Base-by-base conservation (phyloP, 352 stramenopile genomes). In the Saprolegnia diclina region DNA sequence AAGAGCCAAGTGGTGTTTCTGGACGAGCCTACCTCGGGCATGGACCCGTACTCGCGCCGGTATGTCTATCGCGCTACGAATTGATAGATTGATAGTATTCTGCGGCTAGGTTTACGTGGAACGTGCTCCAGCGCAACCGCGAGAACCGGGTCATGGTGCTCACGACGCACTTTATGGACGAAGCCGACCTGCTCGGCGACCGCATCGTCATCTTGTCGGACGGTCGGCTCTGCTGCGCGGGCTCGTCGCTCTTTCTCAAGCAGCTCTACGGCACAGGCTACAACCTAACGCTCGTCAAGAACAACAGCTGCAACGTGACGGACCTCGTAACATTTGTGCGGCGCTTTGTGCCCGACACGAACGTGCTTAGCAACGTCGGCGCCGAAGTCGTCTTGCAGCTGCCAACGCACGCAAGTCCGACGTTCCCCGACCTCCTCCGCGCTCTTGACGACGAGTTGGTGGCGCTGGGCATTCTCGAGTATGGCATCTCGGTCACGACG, bases 401-500 rank as follows among this genome's bases (percentile, higher is more conserved):
- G 1, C 96, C 96, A 0, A 77, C 92, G n/a, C 81, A 81, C 14
- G 80, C 89, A 14, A 80, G 80, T 0, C 63, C 73, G 5, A 55
- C 65, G n/a, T 99, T 99, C 73, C 73, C 87, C n/a, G 69, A 53
- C 0, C 91, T 99, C 76, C 92, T 99, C 66, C 73, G 91, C 64
- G 76, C 83, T 5, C 73, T 99, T 10, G 83, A 91, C 38, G 48
- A 61, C 5, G 53, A 79, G 40, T 71, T 86, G 61, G 64, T 72
- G 1, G 61, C 71, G 9, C 64, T 96, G 19, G 71, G 72, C 5
- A 83, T 99, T 63, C 56, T 86, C 0, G 88, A 90, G 44, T 99
- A 99, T 76, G 97, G 97, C 40, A 85, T 99, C 29, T 96, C 90
- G 19, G 95, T 99, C 50, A 99, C 97, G n/a, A 99, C 97, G 0